Conservation (phyloP, 73 alveolate species). For the Tetrahymena borealis region DNA sequence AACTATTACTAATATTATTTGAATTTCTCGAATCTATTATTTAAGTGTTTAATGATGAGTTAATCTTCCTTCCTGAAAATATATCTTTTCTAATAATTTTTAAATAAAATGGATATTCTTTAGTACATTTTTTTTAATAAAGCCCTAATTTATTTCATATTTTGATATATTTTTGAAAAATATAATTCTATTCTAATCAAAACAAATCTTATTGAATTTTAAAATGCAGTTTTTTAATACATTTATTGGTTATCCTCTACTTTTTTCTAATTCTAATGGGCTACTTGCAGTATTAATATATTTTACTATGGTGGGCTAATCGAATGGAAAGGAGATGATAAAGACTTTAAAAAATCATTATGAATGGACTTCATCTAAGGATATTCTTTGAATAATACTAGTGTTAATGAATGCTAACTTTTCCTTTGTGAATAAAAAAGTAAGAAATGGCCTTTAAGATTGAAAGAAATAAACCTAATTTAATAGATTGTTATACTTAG, state of each 20-base stretch:
- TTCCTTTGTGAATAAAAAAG: too few relatives aligned
- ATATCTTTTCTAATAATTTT: background rate
- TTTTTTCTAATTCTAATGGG: background rate
- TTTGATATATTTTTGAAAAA: background rate
- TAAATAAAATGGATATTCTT: too few relatives aligned
- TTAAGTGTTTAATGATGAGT: background rate
- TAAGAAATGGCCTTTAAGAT: background rate
- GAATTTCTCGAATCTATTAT: background rate
- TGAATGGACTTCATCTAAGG: background rate
- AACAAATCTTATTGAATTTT: too few relatives aligned
- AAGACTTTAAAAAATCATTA: background rate
- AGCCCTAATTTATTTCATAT: background rate
- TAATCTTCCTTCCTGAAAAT: background rate
- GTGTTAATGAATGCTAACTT: background rate
- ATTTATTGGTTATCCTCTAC: too few relatives aligned
- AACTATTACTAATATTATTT: background rate
- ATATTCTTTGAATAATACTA: too few relatives aligned
- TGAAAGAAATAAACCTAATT: background rate
- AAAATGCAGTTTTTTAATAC: too few relatives aligned
- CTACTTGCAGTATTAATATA: background rate
- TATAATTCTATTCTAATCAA: background rate
- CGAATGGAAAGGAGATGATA: background rate
- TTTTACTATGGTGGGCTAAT: background rate
- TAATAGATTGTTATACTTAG: background rate
- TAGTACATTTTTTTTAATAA: too few relatives aligned